These are phyloP conservation scores for Lotus japonicus DNA, from an alignment of 306 rosid genomes.

Conservation along the genomic window DNA sequence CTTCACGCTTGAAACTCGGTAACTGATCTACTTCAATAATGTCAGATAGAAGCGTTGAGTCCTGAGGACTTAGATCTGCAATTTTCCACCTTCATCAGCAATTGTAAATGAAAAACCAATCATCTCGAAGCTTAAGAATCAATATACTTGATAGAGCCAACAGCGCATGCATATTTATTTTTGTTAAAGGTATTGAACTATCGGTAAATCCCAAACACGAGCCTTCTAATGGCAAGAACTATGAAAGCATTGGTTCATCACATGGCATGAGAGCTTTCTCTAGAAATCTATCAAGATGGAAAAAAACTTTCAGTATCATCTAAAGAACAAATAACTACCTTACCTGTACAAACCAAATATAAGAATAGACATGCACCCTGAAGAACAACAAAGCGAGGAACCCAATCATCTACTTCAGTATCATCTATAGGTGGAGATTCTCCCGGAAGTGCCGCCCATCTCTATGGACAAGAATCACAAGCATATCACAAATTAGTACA, in stretches of 20 bases:
- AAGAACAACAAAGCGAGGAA: conserved; percentile 83
- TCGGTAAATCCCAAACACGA: background rate
- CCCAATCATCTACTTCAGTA: conserved; percentile 75
- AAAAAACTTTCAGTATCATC: no score
- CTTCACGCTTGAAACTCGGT: conserved; percentile 62
- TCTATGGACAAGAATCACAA: conserved; percentile 29
- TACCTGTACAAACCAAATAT: conserved; percentile 71
- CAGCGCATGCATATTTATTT: background rate
- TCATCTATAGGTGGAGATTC: conserved; percentile 86
- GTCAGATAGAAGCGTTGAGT: conserved; percentile 46
- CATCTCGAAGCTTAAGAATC: background rate
- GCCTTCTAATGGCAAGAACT: background rate
- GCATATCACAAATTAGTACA: background rate
- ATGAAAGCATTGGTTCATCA: no score
- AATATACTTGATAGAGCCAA: conserved; percentile 2
- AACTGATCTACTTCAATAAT: conserved; percentile 57
- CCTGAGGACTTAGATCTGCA: conserved; percentile 42
- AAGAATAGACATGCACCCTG: conserved; percentile 70
- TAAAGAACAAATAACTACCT: background rate
- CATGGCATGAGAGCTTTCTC: no score
- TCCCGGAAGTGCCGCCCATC: conserved; percentile 81
- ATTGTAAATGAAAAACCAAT: background rate
- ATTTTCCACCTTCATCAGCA: conserved; percentile 12
- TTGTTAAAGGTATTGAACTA: no score
- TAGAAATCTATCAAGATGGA: background rate